phyloP scores from a whole-genome alignment of 2,329 filamentous ascomycete species.

The Microdochium trichocladiopsis region DNA sequence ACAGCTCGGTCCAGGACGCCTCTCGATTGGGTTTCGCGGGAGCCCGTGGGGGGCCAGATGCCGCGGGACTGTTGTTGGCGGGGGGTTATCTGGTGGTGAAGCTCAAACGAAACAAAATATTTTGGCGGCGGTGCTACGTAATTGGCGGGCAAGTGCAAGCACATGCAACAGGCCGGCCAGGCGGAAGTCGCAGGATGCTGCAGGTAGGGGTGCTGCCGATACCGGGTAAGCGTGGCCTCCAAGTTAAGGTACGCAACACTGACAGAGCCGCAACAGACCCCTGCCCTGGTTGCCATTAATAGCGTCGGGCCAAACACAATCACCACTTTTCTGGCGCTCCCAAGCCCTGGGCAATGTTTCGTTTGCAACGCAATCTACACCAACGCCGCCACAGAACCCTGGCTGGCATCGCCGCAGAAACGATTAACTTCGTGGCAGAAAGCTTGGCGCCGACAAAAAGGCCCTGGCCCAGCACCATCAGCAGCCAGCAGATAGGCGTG shows the following conservation, averaged over 20 bases:
- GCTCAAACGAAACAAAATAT: conserved; percentile 1
- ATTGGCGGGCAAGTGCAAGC: background rate
- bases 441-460: background rate
- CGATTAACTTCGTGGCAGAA: background rate
- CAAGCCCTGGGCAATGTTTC: background rate
- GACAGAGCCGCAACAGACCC: too few relatives aligned
- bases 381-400: background rate
- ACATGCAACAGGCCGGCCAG: background rate
- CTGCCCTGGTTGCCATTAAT: background rate
- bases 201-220: too few relatives aligned
- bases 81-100: background rate
- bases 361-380: background rate
- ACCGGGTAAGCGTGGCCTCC: too few relatives aligned
- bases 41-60: background rate
- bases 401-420: background rate
- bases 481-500: too few relatives aligned
- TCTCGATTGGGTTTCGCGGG: background rate
- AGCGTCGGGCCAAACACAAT: background rate
- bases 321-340: background rate
- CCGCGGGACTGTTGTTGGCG: too few relatives aligned
- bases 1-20: background rate
- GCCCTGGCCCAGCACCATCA: background rate
- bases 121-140: background rate
- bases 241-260: too few relatives aligned
- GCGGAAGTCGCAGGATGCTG: background rate